phyloP scores from a whole-genome alignment of 2,329 filamentous ascomycete species.

The Aspergillus sp. region DNA sequence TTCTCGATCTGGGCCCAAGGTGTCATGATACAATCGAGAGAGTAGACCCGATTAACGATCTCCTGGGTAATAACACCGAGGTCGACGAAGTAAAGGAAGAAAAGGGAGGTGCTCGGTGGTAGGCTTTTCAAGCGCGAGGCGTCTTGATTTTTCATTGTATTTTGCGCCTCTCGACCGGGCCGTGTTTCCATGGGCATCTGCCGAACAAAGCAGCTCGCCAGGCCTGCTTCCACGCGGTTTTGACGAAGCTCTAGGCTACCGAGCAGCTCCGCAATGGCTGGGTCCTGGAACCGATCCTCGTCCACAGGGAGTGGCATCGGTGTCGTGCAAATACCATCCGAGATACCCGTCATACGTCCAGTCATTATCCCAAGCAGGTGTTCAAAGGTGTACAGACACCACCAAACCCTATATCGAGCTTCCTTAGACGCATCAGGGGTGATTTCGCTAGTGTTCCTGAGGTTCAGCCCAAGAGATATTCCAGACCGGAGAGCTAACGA shows the following conservation, averaged over 20 bases:
- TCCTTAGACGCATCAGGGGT: slow-evolving; percentile 43
- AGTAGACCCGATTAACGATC: slow-evolving; percentile 44
- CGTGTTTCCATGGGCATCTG: slow-evolving; percentile 32
- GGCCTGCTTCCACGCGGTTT: slow-evolving; percentile 28
- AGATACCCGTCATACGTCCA: slow-evolving; percentile 44
- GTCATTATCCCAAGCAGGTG: slow-evolving; percentile 48
- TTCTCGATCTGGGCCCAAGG: slow-evolving; percentile 44
- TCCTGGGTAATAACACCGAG: slow-evolving; percentile 40
- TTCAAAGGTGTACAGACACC: slow-evolving; percentile 46
- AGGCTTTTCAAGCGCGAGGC: slow-evolving; percentile 37
- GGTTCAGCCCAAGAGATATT: slow-evolving; percentile 45
- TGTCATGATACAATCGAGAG: slow-evolving; percentile 37
- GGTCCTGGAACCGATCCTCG: slow-evolving; percentile 39
- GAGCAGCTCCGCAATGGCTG: slow-evolving; percentile 33
- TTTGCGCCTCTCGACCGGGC: slow-evolving; percentile 25
- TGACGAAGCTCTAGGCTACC: slow-evolving; percentile 31
- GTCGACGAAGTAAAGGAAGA: slow-evolving; percentile 42
- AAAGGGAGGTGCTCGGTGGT: slow-evolving; percentile 35
- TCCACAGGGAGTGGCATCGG: slow-evolving; percentile 43
- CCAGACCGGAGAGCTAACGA: slow-evolving; percentile 45
- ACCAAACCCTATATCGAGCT: slow-evolving; percentile 48
- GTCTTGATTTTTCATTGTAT: slow-evolving; percentile 25
- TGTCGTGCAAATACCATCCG: slow-evolving; percentile 44
- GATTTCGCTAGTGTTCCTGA: slow-evolving; percentile 41
- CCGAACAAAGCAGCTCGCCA: slow-evolving; percentile 32